These are phyloP conservation scores for Cetradonia linearis DNA, from an alignment of 495 filamentous ascomycete species.

Conservation along the genomic window DNA sequence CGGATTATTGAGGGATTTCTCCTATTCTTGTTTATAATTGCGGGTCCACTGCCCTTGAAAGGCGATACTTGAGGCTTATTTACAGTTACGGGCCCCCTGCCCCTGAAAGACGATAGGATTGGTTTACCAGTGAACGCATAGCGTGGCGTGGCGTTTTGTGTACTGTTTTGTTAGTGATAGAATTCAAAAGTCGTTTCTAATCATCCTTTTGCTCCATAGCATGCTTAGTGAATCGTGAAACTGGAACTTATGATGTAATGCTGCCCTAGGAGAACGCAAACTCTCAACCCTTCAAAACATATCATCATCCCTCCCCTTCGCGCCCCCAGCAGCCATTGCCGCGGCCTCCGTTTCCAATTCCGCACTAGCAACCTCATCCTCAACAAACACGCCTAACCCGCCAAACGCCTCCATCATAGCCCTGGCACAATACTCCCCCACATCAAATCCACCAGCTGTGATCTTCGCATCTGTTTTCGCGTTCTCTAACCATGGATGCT, in stretches of 20 bases:
- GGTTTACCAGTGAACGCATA: neutral
- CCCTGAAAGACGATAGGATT: neutral
- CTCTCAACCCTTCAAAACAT: constrained; percentile 10
- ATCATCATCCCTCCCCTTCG: constrained; percentile 16
- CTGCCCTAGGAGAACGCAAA: no score
- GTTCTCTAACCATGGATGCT: constrained; percentile 51
- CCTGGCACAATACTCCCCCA: constrained; percentile 67
- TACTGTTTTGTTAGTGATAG: neutral
- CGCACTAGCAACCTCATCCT: constrained; percentile 55
- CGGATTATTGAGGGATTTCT: neutral
- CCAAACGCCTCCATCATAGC: constrained; percentile 83
- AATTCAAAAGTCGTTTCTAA: constrained; percentile 6
- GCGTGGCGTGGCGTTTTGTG: constrained; percentile 3
- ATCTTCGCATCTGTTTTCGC: constrained; percentile 46
- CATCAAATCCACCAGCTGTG: constrained; percentile 72
- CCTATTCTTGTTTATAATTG: neutral
- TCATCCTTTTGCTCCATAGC: neutral
- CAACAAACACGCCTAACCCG: constrained; percentile 72
- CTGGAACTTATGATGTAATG: neutral
- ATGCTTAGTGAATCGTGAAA: neutral
- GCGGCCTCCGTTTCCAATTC: constrained; percentile 25
- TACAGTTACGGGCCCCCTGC: neutral
- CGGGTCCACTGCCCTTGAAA: neutral
- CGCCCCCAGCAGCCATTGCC: constrained; percentile 25
- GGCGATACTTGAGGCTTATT: no score